These are phyloP conservation scores for Ophiocytium majus DNA, from an alignment of 352 stramenopile species.

Conservation along the genomic window DNA sequence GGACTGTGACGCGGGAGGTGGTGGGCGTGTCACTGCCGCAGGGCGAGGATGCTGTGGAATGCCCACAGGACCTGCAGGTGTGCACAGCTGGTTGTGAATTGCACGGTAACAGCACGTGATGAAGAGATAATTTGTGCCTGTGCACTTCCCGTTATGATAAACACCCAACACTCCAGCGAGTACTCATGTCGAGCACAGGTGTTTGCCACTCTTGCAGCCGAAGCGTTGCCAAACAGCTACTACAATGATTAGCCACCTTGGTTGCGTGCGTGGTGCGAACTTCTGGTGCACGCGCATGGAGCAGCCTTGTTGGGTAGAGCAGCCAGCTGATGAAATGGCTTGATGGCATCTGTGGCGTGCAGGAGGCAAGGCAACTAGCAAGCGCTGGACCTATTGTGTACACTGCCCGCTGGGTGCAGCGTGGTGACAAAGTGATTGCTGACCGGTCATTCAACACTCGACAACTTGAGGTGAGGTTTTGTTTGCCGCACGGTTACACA, in stretches of 20 bases:
- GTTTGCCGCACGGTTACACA: background rate
- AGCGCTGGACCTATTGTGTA: too few relatives aligned
- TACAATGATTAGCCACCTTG: too few relatives aligned
- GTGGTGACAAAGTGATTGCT: conserved; percentile 5
- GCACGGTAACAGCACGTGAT: background rate
- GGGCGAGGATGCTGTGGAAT: background rate
- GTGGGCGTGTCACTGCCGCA: background rate
- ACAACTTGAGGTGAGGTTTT: background rate
- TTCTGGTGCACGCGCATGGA: too few relatives aligned
- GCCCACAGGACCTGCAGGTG: background rate
- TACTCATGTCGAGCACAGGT: too few relatives aligned
- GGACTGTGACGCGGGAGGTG: conserved; percentile 13
- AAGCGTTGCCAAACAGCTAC: too few relatives aligned
- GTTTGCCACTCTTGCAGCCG: too few relatives aligned
- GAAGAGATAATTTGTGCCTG: background rate
- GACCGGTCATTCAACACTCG: background rate
- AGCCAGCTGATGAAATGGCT: too few relatives aligned
- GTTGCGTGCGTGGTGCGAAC: too few relatives aligned
- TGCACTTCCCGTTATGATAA: background rate
- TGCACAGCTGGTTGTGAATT: background rate
- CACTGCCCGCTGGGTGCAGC: background rate
- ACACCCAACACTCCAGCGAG: background rate
- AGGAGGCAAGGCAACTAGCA: too few relatives aligned
- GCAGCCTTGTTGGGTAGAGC: too few relatives aligned
- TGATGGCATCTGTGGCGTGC: too few relatives aligned